A percentile compares a stretch with the other conserved stretches of the same genome.
These are phyloP conservation scores for Sporothrix globosa DNA, from an alignment of 2,329 filamentous ascomycete species.

Conservation along the genomic window DNA sequence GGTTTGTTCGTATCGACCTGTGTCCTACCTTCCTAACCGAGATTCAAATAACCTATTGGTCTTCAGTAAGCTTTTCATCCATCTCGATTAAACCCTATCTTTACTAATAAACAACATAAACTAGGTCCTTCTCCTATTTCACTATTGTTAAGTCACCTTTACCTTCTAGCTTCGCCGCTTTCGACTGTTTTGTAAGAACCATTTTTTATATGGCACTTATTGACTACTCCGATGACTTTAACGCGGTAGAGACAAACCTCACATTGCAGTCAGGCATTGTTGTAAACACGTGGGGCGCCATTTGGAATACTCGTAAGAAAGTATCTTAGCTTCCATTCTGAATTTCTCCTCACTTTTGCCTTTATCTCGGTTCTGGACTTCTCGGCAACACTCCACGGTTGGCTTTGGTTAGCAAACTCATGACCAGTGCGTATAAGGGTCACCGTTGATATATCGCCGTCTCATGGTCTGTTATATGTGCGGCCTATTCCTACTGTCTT, in stretches of 20 bases:
- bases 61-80: not conserved
- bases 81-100: not conserved
- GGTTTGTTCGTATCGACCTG: not conserved
- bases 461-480: too few species aligned
- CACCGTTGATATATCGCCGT: not conserved
- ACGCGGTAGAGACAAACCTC: too few species aligned
- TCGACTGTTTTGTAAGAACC: too few species aligned
- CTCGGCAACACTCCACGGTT: not conserved
- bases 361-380: not conserved
- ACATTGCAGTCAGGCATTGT: too few species aligned
- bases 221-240: too few species aligned
- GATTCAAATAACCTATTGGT: not conserved
- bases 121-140: conserved; percentile 7
- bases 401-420: not conserved
- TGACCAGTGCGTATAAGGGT: not conserved
- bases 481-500: too few species aligned
- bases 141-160: not conserved
- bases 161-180: not conserved
- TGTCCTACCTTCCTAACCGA: not conserved
- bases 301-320: not conserved
- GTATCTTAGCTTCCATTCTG: not conserved
- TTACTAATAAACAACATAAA: not conserved
- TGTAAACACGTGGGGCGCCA: not conserved
- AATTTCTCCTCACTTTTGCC: not conserved
- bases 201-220: not conserved